Conservation (phyloP, 805 yeast genomes). For the Pichia heedii region DNA sequence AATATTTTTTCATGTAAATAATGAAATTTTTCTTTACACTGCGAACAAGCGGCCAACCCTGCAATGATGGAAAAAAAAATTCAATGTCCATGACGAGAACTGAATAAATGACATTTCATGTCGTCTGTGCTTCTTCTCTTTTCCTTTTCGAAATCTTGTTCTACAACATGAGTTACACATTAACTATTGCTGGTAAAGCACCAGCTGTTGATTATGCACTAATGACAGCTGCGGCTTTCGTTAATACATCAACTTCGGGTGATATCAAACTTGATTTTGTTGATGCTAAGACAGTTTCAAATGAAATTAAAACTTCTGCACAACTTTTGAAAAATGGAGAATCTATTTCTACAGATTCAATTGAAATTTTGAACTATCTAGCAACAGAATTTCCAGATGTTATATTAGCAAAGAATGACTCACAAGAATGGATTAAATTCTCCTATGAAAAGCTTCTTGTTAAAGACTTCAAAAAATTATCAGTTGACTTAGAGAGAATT, state of each 20-base stretch:
- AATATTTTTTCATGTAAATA: too few species aligned
- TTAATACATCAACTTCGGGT: constrained; percentile 43
- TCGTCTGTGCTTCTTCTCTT: too few species aligned
- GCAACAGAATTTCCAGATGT: constrained; percentile 45
- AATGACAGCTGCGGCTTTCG: constrained; percentile 67
- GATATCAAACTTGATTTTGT: constrained; percentile 54
- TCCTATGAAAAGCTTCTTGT: constrained; percentile 61
- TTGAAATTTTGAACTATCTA: constrained; percentile 39
- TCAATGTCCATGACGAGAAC: too few species aligned
- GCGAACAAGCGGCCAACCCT: too few species aligned
- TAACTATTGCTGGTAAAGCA: constrained; percentile 80
- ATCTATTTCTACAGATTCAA: constrained; percentile 31
- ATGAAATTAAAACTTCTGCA: constrained; percentile 31
- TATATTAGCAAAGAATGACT: constrained; percentile 27
- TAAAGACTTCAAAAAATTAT: constrained; percentile 82
- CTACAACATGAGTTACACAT: constrained; percentile 30
- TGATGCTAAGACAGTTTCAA: constrained; percentile 61
- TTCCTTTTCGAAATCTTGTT: not conserved
- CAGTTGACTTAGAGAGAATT: constrained; percentile 67
- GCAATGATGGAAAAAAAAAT: not conserved
- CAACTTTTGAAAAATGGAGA: constrained; percentile 38
- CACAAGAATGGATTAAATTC: constrained; percentile 58
- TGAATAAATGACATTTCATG: too few species aligned
- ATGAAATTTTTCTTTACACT: too few species aligned
- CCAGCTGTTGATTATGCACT: constrained; percentile 72